Evolutionary conservation across 2,329 filamentous ascomycete species (phyloP), one percentile per base, ranked within the genome.

Genomic region (Pseudocercospora crystallina): DNA sequence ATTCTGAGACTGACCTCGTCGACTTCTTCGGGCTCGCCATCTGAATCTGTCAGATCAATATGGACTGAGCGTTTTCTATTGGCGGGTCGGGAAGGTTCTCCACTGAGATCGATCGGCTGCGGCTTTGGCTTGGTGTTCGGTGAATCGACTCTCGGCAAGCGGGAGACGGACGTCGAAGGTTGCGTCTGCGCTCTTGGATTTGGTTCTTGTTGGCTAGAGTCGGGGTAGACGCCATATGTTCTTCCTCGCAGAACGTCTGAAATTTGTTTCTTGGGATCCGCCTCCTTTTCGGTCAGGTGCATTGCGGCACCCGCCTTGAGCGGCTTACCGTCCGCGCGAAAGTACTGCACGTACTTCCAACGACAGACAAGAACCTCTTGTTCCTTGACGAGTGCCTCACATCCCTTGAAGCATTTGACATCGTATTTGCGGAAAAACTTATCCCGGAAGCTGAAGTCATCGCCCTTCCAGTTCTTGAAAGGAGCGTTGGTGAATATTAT

Each of bases 401-500:
- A 41, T 39, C 13, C 46, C 31, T 5, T 37, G n/a, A 2, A 7
- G 42, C 11, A 20, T 17, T 31, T 43, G 12, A 12, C 20, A 26
- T 26, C 20, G 13, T 14, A 9, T 34, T 31, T 37, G 10, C 11
- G 5, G 36, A 43, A 47, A 20, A 37, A 20, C 14, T 8, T 20
- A 1, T 30, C 26, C 2, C 32, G 58, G 39, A 10, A 61, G 39
- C 51, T 48, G 37, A 58, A 42, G 2, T 49, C 49, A 15, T 52
- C 43, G 14, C 37, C 20, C 20, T 26, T 3, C 20, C 20, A 26
- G 20, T 26, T 26, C 20, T 26, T 26, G 20, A 76, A 82, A 0
- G 65, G 59, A 0, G 73, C 64, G 50, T 88, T 89, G 0, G 84
- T 88, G 2, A 77, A 66, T 0, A 73, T 54, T 31, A 65, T 36